Evolutionary conservation across 495 filamentous ascomycete genomes (phyloP).

Genomic region (Stereocaulon alpinum): DNA sequence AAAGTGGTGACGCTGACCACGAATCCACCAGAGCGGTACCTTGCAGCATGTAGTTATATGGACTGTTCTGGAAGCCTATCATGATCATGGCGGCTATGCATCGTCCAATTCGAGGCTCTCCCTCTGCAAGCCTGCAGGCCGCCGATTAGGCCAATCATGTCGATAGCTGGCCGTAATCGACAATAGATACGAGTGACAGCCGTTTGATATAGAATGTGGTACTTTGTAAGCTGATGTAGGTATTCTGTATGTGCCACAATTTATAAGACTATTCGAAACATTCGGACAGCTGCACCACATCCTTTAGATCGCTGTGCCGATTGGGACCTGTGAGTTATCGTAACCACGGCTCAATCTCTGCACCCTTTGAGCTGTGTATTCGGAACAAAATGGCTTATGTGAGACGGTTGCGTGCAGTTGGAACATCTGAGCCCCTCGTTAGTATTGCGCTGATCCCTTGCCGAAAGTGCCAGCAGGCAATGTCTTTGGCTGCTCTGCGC

Average conservation of each 20-base stretch:
- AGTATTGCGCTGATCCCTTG: constrained; percentile 7
- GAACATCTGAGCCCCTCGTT: constrained; percentile 8
- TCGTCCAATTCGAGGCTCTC: constrained; percentile 10
- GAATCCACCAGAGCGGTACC: constrained; percentile 9
- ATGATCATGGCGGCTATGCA: constrained; percentile 17
- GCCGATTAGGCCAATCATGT: constrained; percentile 1
- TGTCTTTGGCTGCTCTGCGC: constrained; percentile 6
- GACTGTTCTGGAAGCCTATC: not conserved
- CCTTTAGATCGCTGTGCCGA: not conserved
- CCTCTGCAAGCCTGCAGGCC: not conserved
- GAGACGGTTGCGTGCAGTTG: constrained; percentile 14
- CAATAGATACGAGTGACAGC: not conserved
- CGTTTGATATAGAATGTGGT: not conserved
- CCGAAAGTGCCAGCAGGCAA: not conserved
- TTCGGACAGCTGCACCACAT: not conserved
- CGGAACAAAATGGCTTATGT: not conserved
- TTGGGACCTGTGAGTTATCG: not conserved
- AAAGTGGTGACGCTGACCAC: constrained; percentile 8
- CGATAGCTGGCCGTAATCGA: constrained; percentile 11
- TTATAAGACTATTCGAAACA: not conserved
- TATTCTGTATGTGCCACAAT: not conserved
- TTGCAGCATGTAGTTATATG: constrained; percentile 4
- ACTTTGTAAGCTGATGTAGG: constrained; percentile 8
- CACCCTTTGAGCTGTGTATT: constrained; percentile 2
- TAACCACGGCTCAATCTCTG: not conserved